Conservation (phyloP, 2,329 filamentous ascomycete species). For the Claviceps pazoutovae region DNA sequence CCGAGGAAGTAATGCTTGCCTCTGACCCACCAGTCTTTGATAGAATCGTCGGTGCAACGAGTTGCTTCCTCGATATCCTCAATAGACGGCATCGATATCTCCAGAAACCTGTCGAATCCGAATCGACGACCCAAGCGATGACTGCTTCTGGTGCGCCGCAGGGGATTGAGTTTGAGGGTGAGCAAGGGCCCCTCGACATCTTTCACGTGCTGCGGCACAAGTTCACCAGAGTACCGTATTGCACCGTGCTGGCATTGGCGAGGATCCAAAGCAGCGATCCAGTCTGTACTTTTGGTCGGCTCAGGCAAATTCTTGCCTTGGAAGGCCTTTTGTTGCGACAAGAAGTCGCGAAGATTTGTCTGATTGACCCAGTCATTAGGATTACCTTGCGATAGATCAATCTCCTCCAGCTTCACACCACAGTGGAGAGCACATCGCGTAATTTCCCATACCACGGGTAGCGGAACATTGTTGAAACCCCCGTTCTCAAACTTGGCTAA, state of each 20-base stretch:
- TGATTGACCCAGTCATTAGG: conserved; percentile 29
- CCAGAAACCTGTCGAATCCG: conserved; percentile 44
- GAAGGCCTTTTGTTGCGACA: conserved; percentile 28
- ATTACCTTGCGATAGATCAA: conserved; percentile 20
- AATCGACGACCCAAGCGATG: conserved; percentile 41
- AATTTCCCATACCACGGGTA: conserved; percentile 39
- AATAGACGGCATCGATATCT: conserved; percentile 36
- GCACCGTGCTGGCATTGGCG: conserved; percentile 22
- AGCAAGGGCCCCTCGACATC: conserved; percentile 27
- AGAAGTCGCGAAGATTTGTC: conserved; percentile 23
- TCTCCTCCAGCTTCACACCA: conserved; percentile 22
- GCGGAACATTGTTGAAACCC: conserved; percentile 28
- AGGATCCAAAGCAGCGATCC: conserved; percentile 27
- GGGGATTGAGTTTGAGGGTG: conserved; percentile 30
- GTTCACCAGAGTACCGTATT: conserved; percentile 28
- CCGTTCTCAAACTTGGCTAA: conserved; percentile 24
- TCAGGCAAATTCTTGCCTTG: conserved; percentile 33
- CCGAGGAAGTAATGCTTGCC: conserved; percentile 29
- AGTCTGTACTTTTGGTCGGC: conserved; percentile 28
- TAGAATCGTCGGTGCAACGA: conserved; percentile 19
- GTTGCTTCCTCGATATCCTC: conserved; percentile 14
- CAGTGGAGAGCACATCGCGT: conserved; percentile 34
- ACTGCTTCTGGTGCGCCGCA: conserved; percentile 30
- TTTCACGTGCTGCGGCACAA: conserved; percentile 21
- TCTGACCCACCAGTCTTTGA: conserved; percentile 16